A percentile compares a stretch with the other conserved stretches of the same genome.
These are phyloP conservation scores for Aspergillus intermedius DNA, from an alignment of 2,329 filamentous ascomycete genomes.

Conservation along the genomic window DNA sequence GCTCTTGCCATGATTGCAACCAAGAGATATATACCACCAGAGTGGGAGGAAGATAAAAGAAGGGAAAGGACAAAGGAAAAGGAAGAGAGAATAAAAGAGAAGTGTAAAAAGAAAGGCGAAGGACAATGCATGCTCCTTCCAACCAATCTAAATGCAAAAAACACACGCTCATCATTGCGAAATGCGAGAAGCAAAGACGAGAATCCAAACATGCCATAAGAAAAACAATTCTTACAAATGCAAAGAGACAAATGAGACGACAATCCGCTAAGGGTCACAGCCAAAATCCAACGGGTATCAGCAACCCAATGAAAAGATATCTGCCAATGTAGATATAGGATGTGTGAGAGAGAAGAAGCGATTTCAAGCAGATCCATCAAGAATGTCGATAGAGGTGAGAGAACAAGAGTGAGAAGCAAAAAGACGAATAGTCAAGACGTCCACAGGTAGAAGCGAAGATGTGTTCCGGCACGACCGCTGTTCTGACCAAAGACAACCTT, in stretches of 20 bases:
- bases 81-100: slow-evolving; percentile 3
- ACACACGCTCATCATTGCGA: slow-evolving; percentile 21
- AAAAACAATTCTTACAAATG: slow-evolving; percentile 15
- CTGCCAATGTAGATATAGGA: not conserved
- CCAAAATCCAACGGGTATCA: slow-evolving; percentile 21
- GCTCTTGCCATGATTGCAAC: not conserved
- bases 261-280: slow-evolving; percentile 16
- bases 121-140: slow-evolving; percentile 22
- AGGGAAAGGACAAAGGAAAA: slow-evolving; percentile 4
- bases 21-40: slow-evolving; percentile 7
- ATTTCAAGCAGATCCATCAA: not conserved
- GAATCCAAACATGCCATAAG: slow-evolving; percentile 16
- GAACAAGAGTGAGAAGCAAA: not conserved
- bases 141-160: slow-evolving; percentile 26
- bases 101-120: slow-evolving; percentile 14
- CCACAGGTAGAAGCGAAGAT: too few relatives aligned
- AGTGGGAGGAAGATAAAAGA: slow-evolving; percentile 5
- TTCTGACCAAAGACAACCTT: not conserved
- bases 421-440: not conserved
- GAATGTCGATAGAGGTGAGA: not conserved
- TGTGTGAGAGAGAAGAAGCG: not conserved
- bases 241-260: slow-evolving; percentile 13
- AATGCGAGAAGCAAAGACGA: slow-evolving; percentile 19
- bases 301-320: slow-evolving; percentile 7
- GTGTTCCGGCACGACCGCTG: too few relatives aligned